Conservation (phyloP, 306 rosid genomes). For the Senna tora region DNA sequence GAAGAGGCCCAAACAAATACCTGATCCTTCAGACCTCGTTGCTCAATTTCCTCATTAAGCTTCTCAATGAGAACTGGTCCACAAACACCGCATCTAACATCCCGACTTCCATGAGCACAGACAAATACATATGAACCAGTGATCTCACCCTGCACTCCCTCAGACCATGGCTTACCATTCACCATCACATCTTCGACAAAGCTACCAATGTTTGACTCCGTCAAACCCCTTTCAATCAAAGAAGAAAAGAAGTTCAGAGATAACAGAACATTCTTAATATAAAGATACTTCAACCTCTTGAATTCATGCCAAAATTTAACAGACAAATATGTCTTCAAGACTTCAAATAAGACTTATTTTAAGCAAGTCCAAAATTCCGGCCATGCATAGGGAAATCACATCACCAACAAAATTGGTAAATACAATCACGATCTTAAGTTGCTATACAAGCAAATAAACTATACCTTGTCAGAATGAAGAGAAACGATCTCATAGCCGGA, state of each 20-base stretch:
- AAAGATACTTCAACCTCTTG: not conserved
- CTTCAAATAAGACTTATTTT: not conserved
- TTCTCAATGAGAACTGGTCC: slow-evolving; percentile 81
- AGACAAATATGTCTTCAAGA: not conserved
- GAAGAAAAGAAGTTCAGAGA: slow-evolving; percentile 33
- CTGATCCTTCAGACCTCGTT: slow-evolving; percentile 66
- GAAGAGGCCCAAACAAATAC: slow-evolving; percentile 74
- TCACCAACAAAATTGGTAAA: not conserved
- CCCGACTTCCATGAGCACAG: slow-evolving; percentile 93
- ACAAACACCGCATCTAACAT: slow-evolving; percentile 91
- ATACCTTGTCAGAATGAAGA: slow-evolving; percentile 1
- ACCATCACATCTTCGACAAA: slow-evolving; percentile 88
- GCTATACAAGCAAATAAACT: not conserved
- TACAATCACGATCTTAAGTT: not conserved
- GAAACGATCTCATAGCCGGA: slow-evolving; percentile 4
- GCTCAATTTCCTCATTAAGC: slow-evolving; percentile 63
- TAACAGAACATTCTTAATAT: slow-evolving; percentile 15
- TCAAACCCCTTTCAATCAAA: slow-evolving; percentile 61
- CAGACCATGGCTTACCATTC: slow-evolving; percentile 67
- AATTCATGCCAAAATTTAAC: not conserved
- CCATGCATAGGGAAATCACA: not conserved
- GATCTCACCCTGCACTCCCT: slow-evolving; percentile 53
- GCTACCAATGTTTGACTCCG: slow-evolving; percentile 69
- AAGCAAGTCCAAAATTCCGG: not conserved
- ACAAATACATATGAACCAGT: slow-evolving; percentile 81